Evolutionary conservation across 495 filamentous ascomycete genomes (phyloP).

Genomic region (Podospora pseudopauciseta): DNA sequence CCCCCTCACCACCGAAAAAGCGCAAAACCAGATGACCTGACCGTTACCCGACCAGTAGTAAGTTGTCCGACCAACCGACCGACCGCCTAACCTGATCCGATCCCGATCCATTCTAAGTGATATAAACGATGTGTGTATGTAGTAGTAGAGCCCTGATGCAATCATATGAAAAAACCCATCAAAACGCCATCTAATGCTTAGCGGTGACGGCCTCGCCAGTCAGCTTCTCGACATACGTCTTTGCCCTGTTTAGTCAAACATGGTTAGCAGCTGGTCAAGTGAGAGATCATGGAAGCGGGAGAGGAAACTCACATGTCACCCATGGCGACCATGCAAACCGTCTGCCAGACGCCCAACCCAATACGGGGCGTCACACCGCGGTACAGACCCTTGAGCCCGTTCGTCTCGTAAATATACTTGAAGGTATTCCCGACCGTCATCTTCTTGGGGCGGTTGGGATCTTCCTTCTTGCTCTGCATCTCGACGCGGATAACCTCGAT

Average conservation of each 20-base stretch:
- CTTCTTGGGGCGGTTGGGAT: conserved; percentile 97
- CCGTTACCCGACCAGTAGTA: background rate
- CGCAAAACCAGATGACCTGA: background rate
- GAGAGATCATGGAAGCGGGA: background rate
- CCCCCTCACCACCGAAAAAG: background rate
- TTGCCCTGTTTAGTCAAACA: conserved; percentile 61
- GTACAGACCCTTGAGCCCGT: conserved; percentile 91
- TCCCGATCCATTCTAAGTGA: background rate
- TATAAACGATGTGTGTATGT: background rate
- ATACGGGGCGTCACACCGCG: conserved; percentile 92
- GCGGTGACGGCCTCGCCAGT: conserved; percentile 92
- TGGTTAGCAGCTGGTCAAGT: background rate
- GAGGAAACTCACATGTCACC: conserved; percentile 58
- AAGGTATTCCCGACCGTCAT: conserved; percentile 91
- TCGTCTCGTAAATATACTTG: conserved; percentile 86
- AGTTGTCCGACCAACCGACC: background rate
- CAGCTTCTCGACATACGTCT: conserved; percentile 93
- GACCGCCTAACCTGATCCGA: background rate
- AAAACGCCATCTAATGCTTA: conserved; percentile 73
- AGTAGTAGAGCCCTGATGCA: background rate
- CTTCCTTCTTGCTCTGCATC: conserved; percentile 98
- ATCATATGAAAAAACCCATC: background rate
- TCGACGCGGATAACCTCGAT: conserved; percentile 99
- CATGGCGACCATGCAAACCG: conserved; percentile 94
- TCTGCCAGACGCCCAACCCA: conserved; percentile 97